Conservation (phyloP, 1,284 basidiomycete species). For the Ustanciosporium gigantosporum region DNA sequence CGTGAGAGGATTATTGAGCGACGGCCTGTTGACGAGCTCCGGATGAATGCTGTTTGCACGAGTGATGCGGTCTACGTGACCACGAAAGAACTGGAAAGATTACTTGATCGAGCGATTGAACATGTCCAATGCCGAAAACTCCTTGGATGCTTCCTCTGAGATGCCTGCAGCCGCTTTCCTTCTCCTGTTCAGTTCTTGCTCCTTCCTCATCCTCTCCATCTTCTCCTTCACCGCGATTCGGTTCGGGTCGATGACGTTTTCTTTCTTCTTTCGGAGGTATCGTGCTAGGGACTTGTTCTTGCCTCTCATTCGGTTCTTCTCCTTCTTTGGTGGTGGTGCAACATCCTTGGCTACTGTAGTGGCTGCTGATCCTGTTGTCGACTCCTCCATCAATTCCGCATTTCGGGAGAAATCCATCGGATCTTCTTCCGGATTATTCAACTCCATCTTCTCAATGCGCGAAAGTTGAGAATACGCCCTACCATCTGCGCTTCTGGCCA, state of each 20-base stretch:
- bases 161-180: slow-evolving; percentile 22
- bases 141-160: slow-evolving; percentile 1
- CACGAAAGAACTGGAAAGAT: too few species aligned
- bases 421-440: slow-evolving; percentile 31
- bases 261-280: slow-evolving; percentile 54
- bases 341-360: slow-evolving; percentile 18
- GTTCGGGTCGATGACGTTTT: slow-evolving; percentile 56
- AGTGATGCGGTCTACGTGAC: too few species aligned
- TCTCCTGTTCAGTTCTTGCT: slow-evolving; percentile 13
- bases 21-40: too few species aligned
- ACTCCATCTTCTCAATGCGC: slow-evolving; percentile 47
- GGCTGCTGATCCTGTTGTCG: slow-evolving; percentile 6
- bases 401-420: slow-evolving; percentile 8
- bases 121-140: slow-evolving; percentile 24
- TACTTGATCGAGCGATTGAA: too few species aligned
- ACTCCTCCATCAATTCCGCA: slow-evolving; percentile 2
- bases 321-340: slow-evolving; percentile 20
- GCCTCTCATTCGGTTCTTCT: slow-evolving; percentile 53
- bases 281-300: slow-evolving; percentile 53
- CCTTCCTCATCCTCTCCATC: slow-evolving; percentile 31
- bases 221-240: slow-evolving; percentile 37
- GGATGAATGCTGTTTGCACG: too few species aligned
- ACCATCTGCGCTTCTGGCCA: slow-evolving; percentile 44
- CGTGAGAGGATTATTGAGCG: too few species aligned
- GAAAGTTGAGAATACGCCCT: slow-evolving; percentile 51